Evolutionary conservation across 2,329 filamentous ascomycete species (phyloP).

Genomic region (Cytospora paraplurivora): DNA sequence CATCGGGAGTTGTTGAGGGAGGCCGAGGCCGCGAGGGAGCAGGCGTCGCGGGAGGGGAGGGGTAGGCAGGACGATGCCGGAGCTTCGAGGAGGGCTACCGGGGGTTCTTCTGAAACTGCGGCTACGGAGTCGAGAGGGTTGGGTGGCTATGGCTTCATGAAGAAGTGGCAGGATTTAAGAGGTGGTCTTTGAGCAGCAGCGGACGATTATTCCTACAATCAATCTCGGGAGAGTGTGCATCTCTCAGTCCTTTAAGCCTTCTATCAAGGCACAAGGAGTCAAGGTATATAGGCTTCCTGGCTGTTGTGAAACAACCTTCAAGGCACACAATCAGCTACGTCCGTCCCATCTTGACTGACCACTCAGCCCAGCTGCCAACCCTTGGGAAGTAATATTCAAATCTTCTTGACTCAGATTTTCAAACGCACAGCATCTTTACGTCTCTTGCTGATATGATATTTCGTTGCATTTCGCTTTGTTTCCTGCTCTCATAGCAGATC

Average conservation of each 20-base stretch:
- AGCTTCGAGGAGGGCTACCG: conserved; percentile 38
- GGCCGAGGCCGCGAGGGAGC: conserved; percentile 43
- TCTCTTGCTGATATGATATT: neutral
- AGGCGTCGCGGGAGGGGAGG: conserved; percentile 35
- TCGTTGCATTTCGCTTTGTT: conserved; percentile 17
- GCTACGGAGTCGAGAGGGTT: conserved; percentile 45
- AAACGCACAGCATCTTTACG: neutral
- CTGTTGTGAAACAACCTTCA: neutral
- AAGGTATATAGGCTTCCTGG: neutral
- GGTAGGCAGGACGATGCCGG: conserved; percentile 38
- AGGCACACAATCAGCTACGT: neutral
- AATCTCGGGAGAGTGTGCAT: neutral
- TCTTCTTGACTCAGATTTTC: neutral
- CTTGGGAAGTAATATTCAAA: neutral
- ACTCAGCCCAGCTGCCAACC: neutral
- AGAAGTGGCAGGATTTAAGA: conserved; percentile 62
- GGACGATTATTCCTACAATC: neutral
- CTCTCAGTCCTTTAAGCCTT: neutral
- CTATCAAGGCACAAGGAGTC: neutral
- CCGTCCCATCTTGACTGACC: neutral
- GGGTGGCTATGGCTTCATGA: conserved; percentile 62
- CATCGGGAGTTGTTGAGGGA: conserved; percentile 57
- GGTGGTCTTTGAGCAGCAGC: conserved; percentile 47
- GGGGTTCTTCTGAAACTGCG: conserved; percentile 35
- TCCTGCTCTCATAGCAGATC: conserved; percentile 13